These are phyloP conservation scores for Thamnidium elegans DNA, from an alignment of 192 early-diverging fungal species.

Conservation along the genomic window DNA sequence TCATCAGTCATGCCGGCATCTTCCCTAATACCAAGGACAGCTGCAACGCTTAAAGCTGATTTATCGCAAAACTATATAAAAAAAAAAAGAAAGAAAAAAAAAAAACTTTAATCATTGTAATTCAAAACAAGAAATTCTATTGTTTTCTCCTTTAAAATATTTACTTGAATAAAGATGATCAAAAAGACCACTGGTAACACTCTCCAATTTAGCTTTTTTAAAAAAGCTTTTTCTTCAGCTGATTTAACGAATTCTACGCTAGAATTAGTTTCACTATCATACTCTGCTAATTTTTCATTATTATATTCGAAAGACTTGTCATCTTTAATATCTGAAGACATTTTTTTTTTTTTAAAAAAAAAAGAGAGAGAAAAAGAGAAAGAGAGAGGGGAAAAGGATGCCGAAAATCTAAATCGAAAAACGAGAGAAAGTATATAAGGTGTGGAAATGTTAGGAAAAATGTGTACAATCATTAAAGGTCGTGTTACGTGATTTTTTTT, in stretches of 20 bases:
- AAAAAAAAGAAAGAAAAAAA: no score
- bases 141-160: neutral
- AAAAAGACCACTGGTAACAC: constrained; percentile 6
- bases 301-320: neutral
- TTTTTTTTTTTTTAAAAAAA: constrained; percentile 6
- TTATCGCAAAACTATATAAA: constrained; percentile 25
- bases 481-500: no score
- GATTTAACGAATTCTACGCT: neutral
- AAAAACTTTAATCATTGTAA: neutral
- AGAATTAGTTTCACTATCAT: neutral
- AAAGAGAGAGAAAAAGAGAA: neutral
- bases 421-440: no score
- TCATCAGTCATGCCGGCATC: constrained; percentile 1
- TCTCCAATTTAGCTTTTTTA: constrained; percentile 1
- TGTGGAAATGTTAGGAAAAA: no score
- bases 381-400: neutral
- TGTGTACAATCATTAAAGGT: no score
- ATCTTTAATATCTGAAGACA: neutral
- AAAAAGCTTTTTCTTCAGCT: constrained; percentile 4
- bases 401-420: no score
- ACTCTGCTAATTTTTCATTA: neutral
- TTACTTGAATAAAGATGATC: constrained; percentile 11
- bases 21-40: constrained; percentile 19
- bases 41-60: constrained; percentile 8
- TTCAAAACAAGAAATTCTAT: neutral